Conservation (phyloP, 306 rosid species). For the Castanospermum australe region DNA sequence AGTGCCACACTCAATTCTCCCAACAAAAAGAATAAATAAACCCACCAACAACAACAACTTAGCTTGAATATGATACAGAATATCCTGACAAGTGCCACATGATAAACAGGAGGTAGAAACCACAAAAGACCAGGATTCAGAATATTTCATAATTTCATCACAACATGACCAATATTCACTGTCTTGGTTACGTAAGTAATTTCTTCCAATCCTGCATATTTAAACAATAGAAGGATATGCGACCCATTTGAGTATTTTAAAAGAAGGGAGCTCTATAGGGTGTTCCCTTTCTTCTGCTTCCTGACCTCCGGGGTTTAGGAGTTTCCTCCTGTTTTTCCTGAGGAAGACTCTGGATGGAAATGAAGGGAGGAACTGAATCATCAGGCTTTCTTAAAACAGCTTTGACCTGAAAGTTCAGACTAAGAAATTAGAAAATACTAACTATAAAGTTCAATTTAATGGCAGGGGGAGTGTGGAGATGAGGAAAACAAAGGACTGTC, state of each 20-base stretch:
- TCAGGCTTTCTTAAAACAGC: conserved; percentile 17
- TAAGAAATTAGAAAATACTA: neutral
- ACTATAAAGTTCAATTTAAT: neutral
- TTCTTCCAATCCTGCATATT: neutral
- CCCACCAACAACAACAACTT: neutral
- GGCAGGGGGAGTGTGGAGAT: neutral
- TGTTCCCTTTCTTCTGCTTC: conserved; percentile 34
- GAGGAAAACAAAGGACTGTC: neutral
- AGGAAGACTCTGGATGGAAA: neutral
- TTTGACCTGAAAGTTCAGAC: conserved; percentile 26
- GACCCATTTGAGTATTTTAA: neutral
- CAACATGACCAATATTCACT: neutral
- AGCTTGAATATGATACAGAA: neutral
- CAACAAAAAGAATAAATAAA: neutral
- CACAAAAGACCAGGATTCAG: neutral
- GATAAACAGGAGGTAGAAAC: neutral
- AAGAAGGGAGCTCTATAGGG: conserved; percentile 38
- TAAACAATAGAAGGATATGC: neutral
- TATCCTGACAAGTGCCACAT: neutral
- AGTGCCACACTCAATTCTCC: neutral
- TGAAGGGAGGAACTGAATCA: conserved; percentile 30
- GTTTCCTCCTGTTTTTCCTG: neutral
- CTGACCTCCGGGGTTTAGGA: neutral
- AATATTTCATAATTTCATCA: neutral
- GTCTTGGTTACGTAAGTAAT: neutral